These are phyloP conservation scores for Thelephora terrestris DNA, from an alignment of 1,284 basidiomycete genomes.

Conservation along the genomic window DNA sequence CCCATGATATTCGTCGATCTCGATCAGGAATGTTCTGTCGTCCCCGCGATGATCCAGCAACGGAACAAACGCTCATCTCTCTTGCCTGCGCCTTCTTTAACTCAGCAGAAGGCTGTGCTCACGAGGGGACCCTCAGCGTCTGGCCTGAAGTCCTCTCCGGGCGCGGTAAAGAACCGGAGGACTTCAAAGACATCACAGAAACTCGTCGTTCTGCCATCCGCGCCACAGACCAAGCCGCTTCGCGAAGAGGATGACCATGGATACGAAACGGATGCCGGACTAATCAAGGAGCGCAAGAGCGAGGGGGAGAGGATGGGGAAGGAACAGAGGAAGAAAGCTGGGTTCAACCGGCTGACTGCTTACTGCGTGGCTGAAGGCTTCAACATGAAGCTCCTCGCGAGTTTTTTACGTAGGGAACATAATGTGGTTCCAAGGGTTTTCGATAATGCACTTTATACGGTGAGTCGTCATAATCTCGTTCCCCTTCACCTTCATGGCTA, in stretches of 20 bases:
- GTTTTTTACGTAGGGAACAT: conserved; percentile 88
- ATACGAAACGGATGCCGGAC: conserved; percentile 53
- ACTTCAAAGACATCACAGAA: conserved; percentile 90
- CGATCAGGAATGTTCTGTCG: not conserved
- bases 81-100: not conserved
- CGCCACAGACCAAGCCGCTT: conserved; percentile 78
- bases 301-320: conserved; percentile 76
- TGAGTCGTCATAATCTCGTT: conserved; percentile 32
- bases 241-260: conserved; percentile 39
- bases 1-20: not conserved
- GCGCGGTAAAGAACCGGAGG: conserved; percentile 40
- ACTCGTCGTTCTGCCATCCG: conserved; percentile 85
- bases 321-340: conserved; percentile 63
- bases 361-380: conserved; percentile 83
- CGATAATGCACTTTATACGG: conserved; percentile 89
- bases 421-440: conserved; percentile 85
- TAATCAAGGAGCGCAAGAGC: conserved; percentile 61
- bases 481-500: conserved; percentile 5
- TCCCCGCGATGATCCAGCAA: not conserved
- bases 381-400: conserved; percentile 70
- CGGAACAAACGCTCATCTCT: not conserved
- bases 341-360: conserved; percentile 72
- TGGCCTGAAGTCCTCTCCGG: conserved; percentile 19
- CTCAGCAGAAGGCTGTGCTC: not conserved
- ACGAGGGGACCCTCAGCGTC: conserved; percentile 19